Percentiles rank a stretch among this genome's conserved stretches.
Conservation (phyloP, 2,329 filamentous ascomycete genomes). For the Clonostachys sp. region DNA sequence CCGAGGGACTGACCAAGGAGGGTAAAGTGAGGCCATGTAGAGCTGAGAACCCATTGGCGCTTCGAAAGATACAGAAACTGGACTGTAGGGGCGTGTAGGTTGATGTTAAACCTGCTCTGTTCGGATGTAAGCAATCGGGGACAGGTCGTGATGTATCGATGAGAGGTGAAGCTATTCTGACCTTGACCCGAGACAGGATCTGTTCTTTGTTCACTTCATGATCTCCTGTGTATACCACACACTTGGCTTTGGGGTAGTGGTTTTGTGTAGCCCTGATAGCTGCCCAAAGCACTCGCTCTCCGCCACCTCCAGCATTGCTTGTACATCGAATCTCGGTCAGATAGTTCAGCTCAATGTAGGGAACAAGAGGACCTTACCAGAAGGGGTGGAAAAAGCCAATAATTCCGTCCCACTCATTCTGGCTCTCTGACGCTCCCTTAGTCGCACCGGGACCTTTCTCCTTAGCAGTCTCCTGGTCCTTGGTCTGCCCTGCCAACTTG, state of each 20-base stretch:
- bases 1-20: slow-evolving; percentile 91
- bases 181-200: slow-evolving; percentile 75
- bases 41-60: slow-evolving; percentile 78
- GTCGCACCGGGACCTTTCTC: background rate
- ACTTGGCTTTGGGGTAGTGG: slow-evolving; percentile 83
- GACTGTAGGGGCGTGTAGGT: slow-evolving; percentile 76
- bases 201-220: slow-evolving; percentile 77
- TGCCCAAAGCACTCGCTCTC: slow-evolving; percentile 94
- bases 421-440: background rate
- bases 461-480: background rate
- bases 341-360: background rate
- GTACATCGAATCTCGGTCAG: background rate
- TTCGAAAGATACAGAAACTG: slow-evolving; percentile 89
- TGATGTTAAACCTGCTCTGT: slow-evolving; percentile 86
- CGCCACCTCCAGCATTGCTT: slow-evolving; percentile 92
- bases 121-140: slow-evolving; percentile 6
- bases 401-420: slow-evolving; percentile 70
- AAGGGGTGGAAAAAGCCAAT: slow-evolving; percentile 98
- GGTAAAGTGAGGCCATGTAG: slow-evolving; percentile 88
- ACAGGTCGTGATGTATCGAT: background rate
- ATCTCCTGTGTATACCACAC: slow-evolving; percentile 93
- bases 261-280: slow-evolving; percentile 88
- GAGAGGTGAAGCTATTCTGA: slow-evolving; percentile 20
- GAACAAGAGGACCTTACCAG: slow-evolving; percentile 55
- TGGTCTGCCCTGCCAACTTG: slow-evolving; percentile 21